Base-by-base conservation (phyloP, 1,284 basidiomycete genomes). In the Rhodotorula sp. region DNA sequence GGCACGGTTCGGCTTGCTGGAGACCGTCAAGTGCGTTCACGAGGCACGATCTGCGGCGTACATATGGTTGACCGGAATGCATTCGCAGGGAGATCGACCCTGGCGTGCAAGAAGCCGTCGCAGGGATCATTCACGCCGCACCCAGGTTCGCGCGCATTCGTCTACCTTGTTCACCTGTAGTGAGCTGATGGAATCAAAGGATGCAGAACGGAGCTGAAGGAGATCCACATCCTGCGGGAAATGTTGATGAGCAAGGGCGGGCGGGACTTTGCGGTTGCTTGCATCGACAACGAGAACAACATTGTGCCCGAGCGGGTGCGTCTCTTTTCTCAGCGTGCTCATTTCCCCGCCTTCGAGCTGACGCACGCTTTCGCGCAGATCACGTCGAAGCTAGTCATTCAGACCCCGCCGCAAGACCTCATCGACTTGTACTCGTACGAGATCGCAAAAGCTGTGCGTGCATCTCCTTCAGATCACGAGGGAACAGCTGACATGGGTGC, bases 171-270 rank as follows among this genome's bases (percentile, higher is more conserved):
- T 4, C 5, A 11, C 30, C 59, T 36, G 52, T 39, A 17, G 11
- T 4, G 2, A 51, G 8, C 24, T 34, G 2, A 9, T n/a, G n/a
- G 32, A 62, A 58, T 29, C 22, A 5, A 47, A 9, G 8, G 13
- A 39, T 27, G 24, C 64, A 76, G 76, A 29, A 76, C 75, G 15
- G 81, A 82, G 68, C 60, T 80, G 13, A 66, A 79, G 89, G 95
- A 99, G 80, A 86, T 99, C 47, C 92, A 96, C 76, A 83, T 92
- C 48, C 82, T 98, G 51, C 88, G 94, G 53, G 94, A 98, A 79
- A 87, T 97, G 79, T 85, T 99, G 66, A 91, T 95, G 89, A 90
- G 94, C 81, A 96, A 92, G 81, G 94, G 87, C 78, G 91, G 92
- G 22, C 85, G 92, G 29, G 92, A 95, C 30, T 94, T 90, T 77